phyloP scores from a whole-genome alignment of 139 green algal genomes.

The Chlamydomonas incerta region DNA sequence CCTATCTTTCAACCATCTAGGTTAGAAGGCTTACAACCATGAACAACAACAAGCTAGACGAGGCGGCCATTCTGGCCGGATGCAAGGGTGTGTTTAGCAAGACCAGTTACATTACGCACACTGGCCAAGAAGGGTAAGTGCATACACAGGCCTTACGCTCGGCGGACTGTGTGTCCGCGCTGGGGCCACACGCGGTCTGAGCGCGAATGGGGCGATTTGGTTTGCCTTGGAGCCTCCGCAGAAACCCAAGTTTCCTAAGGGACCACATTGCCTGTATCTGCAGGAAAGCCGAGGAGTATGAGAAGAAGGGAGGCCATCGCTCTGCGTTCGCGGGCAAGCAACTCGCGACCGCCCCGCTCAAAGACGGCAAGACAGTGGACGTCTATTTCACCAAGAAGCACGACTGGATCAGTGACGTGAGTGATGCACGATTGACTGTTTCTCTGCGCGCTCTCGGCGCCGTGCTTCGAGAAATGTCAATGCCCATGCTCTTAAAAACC shows the following conservation, averaged over 20 bases:
- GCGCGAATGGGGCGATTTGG: too few relatives aligned
- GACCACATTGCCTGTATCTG: too few relatives aligned
- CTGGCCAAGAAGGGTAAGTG: slow-evolving; percentile 65
- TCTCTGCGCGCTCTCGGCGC: too few relatives aligned
- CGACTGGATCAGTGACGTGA: slow-evolving; percentile 68
- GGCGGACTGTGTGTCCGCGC: too few relatives aligned
- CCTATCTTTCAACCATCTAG: not conserved
- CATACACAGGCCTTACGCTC: too few relatives aligned
- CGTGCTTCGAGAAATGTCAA: too few relatives aligned
- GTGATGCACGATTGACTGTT: not conserved
- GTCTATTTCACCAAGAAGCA: slow-evolving; percentile 86
- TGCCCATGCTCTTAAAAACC: too few relatives aligned
- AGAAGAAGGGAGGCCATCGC: slow-evolving; percentile 54
- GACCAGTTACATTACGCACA: slow-evolving; percentile 74
- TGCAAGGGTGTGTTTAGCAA: slow-evolving; percentile 79
- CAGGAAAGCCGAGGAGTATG: slow-evolving; percentile 74
- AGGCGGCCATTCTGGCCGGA: slow-evolving; percentile 70
- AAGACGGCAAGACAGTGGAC: slow-evolving; percentile 71
- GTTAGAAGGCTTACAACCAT: slow-evolving; percentile 34
- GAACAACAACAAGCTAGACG: slow-evolving; percentile 82
- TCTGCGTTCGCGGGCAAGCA: slow-evolving; percentile 76
- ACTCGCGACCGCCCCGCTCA: slow-evolving; percentile 60
- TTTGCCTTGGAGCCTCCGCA: too few relatives aligned
- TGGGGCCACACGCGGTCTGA: too few relatives aligned
- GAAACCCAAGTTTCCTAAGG: too few relatives aligned